A percentile compares a stretch with the other conserved stretches of the same genome.
Conservation (phyloP, 2,329 filamentous ascomycete species). For the Scedosporium minutisporum region DNA sequence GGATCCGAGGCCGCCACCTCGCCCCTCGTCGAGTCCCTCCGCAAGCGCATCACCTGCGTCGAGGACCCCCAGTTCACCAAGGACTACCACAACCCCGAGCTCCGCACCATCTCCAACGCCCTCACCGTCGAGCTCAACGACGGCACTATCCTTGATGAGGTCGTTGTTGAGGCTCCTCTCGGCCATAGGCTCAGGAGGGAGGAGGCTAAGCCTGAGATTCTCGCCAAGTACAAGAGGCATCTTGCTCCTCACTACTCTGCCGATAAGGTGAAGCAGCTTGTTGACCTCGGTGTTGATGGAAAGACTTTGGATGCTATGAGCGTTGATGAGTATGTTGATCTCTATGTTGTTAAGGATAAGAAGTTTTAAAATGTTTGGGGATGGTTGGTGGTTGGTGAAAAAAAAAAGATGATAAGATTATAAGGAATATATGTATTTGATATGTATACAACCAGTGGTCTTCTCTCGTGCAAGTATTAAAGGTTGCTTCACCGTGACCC, state of each 20-base stretch:
- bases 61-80: slow-evolving; percentile 90
- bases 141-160: slow-evolving; percentile 81
- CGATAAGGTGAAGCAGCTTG: slow-evolving; percentile 67
- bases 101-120: slow-evolving; percentile 95
- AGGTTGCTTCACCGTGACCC: too few relatives aligned
- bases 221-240: slow-evolving; percentile 93
- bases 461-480: too few relatives aligned
- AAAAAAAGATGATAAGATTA: neutral
- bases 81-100: slow-evolving; percentile 89
- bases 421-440: neutral
- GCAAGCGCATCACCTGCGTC: slow-evolving; percentile 89
- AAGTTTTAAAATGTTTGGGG: slow-evolving; percentile 30
- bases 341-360: slow-evolving; percentile 59
- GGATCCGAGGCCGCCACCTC: slow-evolving; percentile 87
- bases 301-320: slow-evolving; percentile 69
- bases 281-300: slow-evolving; percentile 67
- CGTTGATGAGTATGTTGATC: slow-evolving; percentile 87
- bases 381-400: neutral
- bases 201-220: slow-evolving; percentile 95
- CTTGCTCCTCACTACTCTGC: slow-evolving; percentile 72
- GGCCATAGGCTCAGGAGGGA: slow-evolving; percentile 85
- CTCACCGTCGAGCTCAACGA: slow-evolving; percentile 92
- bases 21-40: slow-evolving; percentile 78
- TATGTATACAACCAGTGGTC: neutral
- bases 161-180: slow-evolving; percentile 86